phyloP scores from a whole-genome alignment of 768 basidiomycete genomes.

The Jaapia argillacea region DNA sequence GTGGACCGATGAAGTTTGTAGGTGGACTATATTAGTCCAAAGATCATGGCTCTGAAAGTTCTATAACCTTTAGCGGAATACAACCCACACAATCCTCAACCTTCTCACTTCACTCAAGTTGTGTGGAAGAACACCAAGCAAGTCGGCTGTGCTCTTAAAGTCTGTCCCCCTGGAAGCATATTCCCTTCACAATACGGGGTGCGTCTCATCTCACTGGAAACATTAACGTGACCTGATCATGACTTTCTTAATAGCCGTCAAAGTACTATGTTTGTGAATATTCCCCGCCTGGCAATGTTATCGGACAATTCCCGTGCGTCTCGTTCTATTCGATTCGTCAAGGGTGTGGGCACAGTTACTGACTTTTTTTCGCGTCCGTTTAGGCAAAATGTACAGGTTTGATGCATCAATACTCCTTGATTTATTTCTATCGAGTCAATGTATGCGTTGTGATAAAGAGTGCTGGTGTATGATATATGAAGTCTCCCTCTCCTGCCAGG shows the following conservation, averaged over 20 bases:
- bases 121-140: conserved; percentile 63
- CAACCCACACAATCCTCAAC: conserved; percentile 40
- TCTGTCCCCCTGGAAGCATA: conserved; percentile 50
- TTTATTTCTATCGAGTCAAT: no score
- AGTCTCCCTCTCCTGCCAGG: no score
- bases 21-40: conserved; percentile 18
- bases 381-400: no score
- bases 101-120: conserved; percentile 68
- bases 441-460: no score
- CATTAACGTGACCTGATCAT: no score
- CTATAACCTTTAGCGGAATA: conserved; percentile 36
- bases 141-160: conserved; percentile 51
- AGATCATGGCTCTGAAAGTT: not conserved
- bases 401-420: no score
- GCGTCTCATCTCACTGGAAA: conserved; percentile 14
- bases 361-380: no score
- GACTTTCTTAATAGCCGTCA: conserved; percentile 28
- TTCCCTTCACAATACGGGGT: conserved; percentile 47
- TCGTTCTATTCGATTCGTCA: not conserved
- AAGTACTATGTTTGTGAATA: conserved; percentile 67
- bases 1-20: conserved; percentile 64
- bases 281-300: conserved; percentile 51
- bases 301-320: conserved; percentile 50
- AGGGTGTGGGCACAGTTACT: no score
- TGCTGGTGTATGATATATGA: no score